Conservation (phyloP, 2,329 filamentous ascomycete species). For the Chalaropsis thielavioides region DNA sequence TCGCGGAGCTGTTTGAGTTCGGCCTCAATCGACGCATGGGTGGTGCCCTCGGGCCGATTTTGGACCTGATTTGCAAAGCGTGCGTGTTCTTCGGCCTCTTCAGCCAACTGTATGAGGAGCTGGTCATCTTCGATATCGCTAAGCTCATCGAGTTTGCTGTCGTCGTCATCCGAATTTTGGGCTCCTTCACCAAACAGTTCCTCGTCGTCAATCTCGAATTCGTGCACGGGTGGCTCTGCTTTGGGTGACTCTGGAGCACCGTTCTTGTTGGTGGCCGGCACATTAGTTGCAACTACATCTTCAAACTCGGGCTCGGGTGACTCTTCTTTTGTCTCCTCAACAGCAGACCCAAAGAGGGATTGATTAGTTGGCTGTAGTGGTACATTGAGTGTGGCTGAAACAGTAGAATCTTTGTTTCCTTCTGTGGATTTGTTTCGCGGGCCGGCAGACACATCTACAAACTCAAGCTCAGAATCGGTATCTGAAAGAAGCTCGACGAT, state of each 20-base stretch:
- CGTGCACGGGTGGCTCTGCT: conserved; percentile 20
- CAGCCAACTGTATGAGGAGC: conserved; percentile 68
- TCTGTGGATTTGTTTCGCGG: too few relatives aligned
- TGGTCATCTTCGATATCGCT: conserved; percentile 90
- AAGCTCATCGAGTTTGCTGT: conserved; percentile 43
- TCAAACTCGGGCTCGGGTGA: conserved; percentile 13
- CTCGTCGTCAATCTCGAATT: conserved; percentile 28
- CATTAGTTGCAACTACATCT: conserved; percentile 4
- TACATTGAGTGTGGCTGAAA: neutral
- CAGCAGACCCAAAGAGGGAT: neutral
- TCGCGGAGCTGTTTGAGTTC: conserved; percentile 74
- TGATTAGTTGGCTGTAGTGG: neutral
- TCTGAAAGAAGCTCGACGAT: conserved; percentile 47
- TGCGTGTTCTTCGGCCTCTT: conserved; percentile 85
- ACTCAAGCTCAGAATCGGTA: conserved; percentile 41
- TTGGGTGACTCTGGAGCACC: neutral
- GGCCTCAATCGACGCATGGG: conserved; percentile 65
- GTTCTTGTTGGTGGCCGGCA: neutral
- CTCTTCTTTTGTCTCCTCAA: conserved; percentile 3
- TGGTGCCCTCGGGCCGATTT: conserved; percentile 53
- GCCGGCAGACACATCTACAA: conserved; percentile 30
- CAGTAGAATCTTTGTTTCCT: neutral
- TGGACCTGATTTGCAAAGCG: conserved; percentile 83
- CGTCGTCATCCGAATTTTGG: conserved; percentile 7
- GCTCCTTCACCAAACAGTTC: conserved; percentile 30